A percentile compares a stretch with the other conserved stretches of the same genome.
Evolutionary conservation across 768 basidiomycete genomes (phyloP).

Genomic region (Psilocybe subaeruginosa): DNA sequence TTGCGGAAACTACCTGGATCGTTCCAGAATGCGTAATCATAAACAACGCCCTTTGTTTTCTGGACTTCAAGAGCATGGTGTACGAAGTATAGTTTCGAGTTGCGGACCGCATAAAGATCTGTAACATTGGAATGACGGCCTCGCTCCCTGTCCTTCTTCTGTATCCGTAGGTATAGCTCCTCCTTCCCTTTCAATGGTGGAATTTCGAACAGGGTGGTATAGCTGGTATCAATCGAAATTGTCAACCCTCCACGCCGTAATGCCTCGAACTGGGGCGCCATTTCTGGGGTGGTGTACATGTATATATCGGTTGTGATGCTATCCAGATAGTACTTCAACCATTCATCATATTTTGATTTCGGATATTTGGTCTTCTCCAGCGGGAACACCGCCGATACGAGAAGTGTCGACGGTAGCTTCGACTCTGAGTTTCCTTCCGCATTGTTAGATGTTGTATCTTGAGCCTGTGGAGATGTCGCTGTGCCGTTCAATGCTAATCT

Average conservation of each 20-base stretch:
- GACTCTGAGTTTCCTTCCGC: background rate
- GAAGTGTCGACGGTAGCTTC: conserved; percentile 33
- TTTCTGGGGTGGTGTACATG: conserved; percentile 50
- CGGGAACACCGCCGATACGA: conserved; percentile 59
- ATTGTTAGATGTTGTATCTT: background rate
- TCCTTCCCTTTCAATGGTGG: conserved; percentile 42
- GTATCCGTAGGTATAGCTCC: conserved; percentile 42
- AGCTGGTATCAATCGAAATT: conserved; percentile 49
- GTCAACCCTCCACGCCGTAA: conserved; percentile 32
- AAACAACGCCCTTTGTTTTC: conserved; percentile 28
- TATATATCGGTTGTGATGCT: conserved; percentile 53
- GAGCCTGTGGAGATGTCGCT: background rate
- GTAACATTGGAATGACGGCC: conserved; percentile 35
- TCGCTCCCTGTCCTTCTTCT: conserved; percentile 46
- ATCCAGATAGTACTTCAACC: conserved; percentile 47
- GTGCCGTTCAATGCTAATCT: background rate
- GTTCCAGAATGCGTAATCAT: conserved; percentile 61
- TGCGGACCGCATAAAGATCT: conserved; percentile 56
- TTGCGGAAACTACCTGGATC: conserved; percentile 55
- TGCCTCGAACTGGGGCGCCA: conserved; percentile 34
- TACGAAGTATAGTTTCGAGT: conserved; percentile 56
- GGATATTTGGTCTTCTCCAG: conserved; percentile 53
- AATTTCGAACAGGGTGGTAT: conserved; percentile 47
- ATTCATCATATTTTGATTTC: conserved; percentile 42
- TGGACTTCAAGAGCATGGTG: conserved; percentile 39